A percentile compares a stretch with the other conserved stretches of the same genome.
These are phyloP conservation scores for Penicillium sp. DNA, from an alignment of 2,329 filamentous ascomycete genomes.

Conservation along the genomic window DNA sequence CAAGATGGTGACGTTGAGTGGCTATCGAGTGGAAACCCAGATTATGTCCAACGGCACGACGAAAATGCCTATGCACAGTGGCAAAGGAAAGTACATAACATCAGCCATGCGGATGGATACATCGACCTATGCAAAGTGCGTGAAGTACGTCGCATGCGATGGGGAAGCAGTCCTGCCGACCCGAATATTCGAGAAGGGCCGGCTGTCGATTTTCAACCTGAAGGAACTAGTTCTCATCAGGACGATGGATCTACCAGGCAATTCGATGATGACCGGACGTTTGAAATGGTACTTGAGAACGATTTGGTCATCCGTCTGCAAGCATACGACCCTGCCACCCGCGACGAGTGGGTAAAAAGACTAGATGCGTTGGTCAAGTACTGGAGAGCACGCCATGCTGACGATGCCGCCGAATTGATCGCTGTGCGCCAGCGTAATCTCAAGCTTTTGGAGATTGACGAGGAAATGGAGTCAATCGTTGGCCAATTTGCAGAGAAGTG, in stretches of 20 bases:
- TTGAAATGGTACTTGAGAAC: slow-evolving; percentile 64
- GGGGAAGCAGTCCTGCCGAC: slow-evolving; percentile 55
- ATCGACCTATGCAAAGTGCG: slow-evolving; percentile 61
- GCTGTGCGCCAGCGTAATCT: slow-evolving; percentile 60
- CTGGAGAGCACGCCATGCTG: slow-evolving; percentile 59
- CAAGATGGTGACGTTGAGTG: slow-evolving; percentile 57
- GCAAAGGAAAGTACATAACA: slow-evolving; percentile 58
- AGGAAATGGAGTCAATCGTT: slow-evolving; percentile 64
- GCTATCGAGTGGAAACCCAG: slow-evolving; percentile 51
- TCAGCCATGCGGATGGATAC: slow-evolving; percentile 63
- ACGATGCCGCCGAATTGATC: slow-evolving; percentile 61
- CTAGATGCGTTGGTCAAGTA: slow-evolving; percentile 60
- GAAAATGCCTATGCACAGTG: slow-evolving; percentile 61
- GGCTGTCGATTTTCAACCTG: slow-evolving; percentile 58
- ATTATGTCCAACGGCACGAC: slow-evolving; percentile 54
- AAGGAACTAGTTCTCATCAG: slow-evolving; percentile 45
- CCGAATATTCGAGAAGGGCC: slow-evolving; percentile 53
- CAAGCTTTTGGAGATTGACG: slow-evolving; percentile 62
- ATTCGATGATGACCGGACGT: slow-evolving; percentile 58
- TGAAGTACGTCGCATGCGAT: slow-evolving; percentile 57
- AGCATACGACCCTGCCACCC: slow-evolving; percentile 58
- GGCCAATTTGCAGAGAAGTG: slow-evolving; percentile 68
- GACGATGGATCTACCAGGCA: slow-evolving; percentile 57
- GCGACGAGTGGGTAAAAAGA: slow-evolving; percentile 63
- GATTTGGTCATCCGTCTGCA: slow-evolving; percentile 62